Conservation (phyloP, 139 green algal genomes). For the Tetratostichococcus sp. region DNA sequence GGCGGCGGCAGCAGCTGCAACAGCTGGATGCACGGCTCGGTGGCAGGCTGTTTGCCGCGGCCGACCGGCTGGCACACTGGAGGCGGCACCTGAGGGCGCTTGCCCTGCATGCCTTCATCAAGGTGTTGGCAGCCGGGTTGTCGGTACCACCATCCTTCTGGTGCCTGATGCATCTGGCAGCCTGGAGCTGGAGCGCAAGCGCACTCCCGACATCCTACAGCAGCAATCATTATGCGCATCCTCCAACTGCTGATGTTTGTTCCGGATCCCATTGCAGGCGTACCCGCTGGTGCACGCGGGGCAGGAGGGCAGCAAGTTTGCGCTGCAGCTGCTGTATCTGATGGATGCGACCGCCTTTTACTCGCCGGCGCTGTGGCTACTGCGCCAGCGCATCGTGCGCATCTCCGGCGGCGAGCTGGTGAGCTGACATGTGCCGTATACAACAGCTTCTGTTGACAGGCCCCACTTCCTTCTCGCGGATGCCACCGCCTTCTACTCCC, state of each 20-base stretch:
- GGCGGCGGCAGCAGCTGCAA: constrained; percentile 5
- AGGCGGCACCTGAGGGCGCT: neutral
- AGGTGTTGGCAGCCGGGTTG: neutral
- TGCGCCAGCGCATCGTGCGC: constrained; percentile 55
- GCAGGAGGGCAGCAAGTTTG: constrained; percentile 49
- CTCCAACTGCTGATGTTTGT: too few relatives aligned
- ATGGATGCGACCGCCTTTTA: constrained; percentile 45
- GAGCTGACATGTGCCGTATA: neutral
- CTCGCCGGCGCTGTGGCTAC: constrained; percentile 47
- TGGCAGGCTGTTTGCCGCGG: neutral
- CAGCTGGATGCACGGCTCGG: neutral
- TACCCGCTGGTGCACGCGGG: constrained; percentile 55
- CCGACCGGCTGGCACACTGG: neutral
- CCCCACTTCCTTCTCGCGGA: too few relatives aligned
- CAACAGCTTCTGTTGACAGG: too few relatives aligned
- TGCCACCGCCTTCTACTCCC: constrained; percentile 40
- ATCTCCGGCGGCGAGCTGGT: constrained; percentile 61
- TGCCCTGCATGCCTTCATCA: neutral
- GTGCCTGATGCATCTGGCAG: neutral
- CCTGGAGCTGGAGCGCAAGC: too few relatives aligned
- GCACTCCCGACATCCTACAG: too few relatives aligned
- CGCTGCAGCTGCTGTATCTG: constrained; percentile 73
- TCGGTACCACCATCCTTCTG: too few relatives aligned
- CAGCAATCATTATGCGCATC: too few relatives aligned
- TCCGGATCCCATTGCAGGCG: too few relatives aligned